Base-by-base conservation (phyloP, 1,139 yeast genomes). In the Yamadazyma atmosphaerica region DNA sequence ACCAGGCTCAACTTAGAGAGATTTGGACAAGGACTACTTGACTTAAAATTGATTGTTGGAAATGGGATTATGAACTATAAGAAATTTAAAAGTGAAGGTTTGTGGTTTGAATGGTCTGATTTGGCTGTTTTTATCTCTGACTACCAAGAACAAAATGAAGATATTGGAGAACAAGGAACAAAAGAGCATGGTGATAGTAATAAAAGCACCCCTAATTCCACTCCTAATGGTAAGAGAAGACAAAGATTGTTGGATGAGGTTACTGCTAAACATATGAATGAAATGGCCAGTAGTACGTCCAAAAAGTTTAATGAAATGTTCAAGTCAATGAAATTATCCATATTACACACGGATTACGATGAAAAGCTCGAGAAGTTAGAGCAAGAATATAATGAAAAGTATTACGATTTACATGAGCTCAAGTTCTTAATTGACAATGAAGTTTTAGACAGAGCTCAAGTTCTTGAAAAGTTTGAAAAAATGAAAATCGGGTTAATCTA, bases 31-130 rank as follows among this genome's bases (percentile, higher is more conserved):
- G 50, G 62, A 1, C 54, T 72, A 13, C 34, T 71, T 23, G 74
- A 72, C 42, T 49, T 56, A 39, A 68, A 64, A 36, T 49, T 70
- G 13, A 49, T 71, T 14, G 50, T 55, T 1, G 63, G 66, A 1
- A 60, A 70, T 1, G 65, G 68, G 13, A 53, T 69, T 38, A 55
- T 65, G 29, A 59, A 61, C 17, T 52, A 60, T 2, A 60, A 52
- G 40, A 68, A 63, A 46, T 72, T 72, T 49, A 65, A 55, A 38
- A 66, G 73, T 45, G 75, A 69, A 43, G 68, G 67, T 2, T 61
- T 68, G 66, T 71, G 76, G 76, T 68, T 69, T 41, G 77, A 72
- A 46, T 72, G 77, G 77, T 55, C 74, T 2, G 73, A 67, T 12
- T 46, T 61, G 32, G 68, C 73, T 6, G 28, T 50, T 3, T 54